phyloP scores from a whole-genome alignment of 2,329 filamentous ascomycete species.

The Fusarium succisae region DNA sequence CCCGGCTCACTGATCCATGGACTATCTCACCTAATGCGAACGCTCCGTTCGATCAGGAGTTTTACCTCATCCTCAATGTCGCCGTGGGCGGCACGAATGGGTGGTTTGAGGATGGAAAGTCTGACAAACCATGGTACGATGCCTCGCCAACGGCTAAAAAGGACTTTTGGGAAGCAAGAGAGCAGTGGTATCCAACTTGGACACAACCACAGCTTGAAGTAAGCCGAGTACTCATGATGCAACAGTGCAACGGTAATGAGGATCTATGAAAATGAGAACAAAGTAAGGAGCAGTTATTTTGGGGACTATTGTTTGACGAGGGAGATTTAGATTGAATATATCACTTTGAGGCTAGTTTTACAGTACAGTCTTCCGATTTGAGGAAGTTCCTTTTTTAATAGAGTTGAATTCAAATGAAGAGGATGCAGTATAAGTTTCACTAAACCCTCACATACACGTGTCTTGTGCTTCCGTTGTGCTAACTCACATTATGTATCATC shows the following conservation, averaged over 20 bases:
- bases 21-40: conserved; percentile 65
- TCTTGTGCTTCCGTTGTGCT: background rate
- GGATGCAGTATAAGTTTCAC: background rate
- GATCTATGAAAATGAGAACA: conserved; percentile 40
- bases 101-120: conserved; percentile 80
- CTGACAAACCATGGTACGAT: conserved; percentile 83
- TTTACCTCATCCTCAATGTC: conserved; percentile 80
- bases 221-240: conserved; percentile 75
- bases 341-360: background rate
- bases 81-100: conserved; percentile 82
- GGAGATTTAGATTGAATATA: background rate
- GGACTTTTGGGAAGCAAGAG: conserved; percentile 79
- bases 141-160: conserved; percentile 70
- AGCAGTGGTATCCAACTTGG: conserved; percentile 78
- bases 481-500: background rate
- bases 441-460: background rate
- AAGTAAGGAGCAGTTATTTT: background rate
- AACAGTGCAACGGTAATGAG: conserved; percentile 72
- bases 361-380: background rate
- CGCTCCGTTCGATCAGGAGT: conserved; percentile 79
- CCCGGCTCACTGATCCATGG: conserved; percentile 72
- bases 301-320: background rate
- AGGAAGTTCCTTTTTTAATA: background rate
- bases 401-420: background rate
- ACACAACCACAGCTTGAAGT: conserved; percentile 73